Evolutionary conservation across 1,139 yeast genomes (phyloP), one percentile per base, ranked within the genome.

Genomic region (Pichia sp.): DNA sequence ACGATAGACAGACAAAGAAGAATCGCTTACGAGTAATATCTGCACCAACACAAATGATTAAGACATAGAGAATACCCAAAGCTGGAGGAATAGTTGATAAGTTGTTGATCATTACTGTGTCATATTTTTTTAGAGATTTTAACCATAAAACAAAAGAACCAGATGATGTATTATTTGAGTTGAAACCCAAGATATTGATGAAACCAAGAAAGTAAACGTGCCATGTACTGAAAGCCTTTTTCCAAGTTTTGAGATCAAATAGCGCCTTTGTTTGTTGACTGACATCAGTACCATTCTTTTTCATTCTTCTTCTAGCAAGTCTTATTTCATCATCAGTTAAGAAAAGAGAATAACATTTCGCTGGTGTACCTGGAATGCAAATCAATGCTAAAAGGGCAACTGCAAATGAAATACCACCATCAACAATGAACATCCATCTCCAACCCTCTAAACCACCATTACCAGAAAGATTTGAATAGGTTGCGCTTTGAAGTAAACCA

Each of bases 341-440:
- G n/a, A 9, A 75, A 42, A 77, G 68, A 37, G 81, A 72, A 60
- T 76, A 75, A 56, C 83, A 77, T 48, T 73, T 73, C 50, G 69
- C 65, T 14, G 90, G 90, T 28, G 85, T 81, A 43, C 88, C 90
- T 4, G 91, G 91, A 53, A 83, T 67, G 56, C 74, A 56, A 58
- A 76, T 73, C 53, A 80, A 71, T 0, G 88, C 89, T 49, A 81
- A 60, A 28, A 83, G 27, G 7, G 86, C 90, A 47, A 83, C 79
- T 2, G 68, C 76, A 32, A 82, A 57, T 2, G 88, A 77, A 40
- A 81, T 69, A 42, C 77, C 63, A 7, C 82, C 84, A 62, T 82
- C 87, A 51, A 83, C 71, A 50, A 83, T 73, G 58, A 79, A 83
- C 65, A 81, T 77, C 88, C 89, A 83, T 65, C 81, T 73, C 89